Conservation (phyloP, 2,329 filamentous ascomycete genomes). For the Mariannaea elegans region DNA sequence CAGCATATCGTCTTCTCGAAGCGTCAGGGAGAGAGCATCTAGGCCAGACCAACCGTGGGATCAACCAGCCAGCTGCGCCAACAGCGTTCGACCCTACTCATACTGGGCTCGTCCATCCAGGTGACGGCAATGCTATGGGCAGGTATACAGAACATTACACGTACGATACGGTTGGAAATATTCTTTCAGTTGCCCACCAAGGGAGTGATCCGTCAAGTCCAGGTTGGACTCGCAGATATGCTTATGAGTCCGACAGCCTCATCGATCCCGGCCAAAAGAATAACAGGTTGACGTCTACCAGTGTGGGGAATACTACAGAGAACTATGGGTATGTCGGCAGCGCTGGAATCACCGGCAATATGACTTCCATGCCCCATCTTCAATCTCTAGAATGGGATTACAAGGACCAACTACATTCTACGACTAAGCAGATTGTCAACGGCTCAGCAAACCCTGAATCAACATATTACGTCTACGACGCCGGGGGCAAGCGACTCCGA, state of each 20-base stretch:
- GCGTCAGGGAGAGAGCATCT: neutral
- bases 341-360: neutral
- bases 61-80: neutral
- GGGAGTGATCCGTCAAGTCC: neutral
- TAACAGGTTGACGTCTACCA: neutral
- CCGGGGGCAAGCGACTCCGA: constrained; percentile 1
- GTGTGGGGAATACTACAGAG: neutral
- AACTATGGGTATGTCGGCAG: neutral
- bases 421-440: neutral
- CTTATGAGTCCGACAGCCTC: neutral
- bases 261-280: neutral
- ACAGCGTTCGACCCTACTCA: neutral
- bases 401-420: neutral
- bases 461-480: constrained; percentile 26
- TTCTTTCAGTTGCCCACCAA: neutral
- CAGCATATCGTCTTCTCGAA: neutral
- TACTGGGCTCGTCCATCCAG: too few species aligned
- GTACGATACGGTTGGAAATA: neutral
- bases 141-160: neutral
- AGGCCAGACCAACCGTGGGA: neutral
- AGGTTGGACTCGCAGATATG: neutral
- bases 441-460: neutral
- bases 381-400: constrained; percentile 11
- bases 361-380: constrained; percentile 16
- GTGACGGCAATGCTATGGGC: neutral